Base-by-base conservation (phyloP, 2,329 filamentous ascomycete species). In the Colletotrichum liaoningense region DNA sequence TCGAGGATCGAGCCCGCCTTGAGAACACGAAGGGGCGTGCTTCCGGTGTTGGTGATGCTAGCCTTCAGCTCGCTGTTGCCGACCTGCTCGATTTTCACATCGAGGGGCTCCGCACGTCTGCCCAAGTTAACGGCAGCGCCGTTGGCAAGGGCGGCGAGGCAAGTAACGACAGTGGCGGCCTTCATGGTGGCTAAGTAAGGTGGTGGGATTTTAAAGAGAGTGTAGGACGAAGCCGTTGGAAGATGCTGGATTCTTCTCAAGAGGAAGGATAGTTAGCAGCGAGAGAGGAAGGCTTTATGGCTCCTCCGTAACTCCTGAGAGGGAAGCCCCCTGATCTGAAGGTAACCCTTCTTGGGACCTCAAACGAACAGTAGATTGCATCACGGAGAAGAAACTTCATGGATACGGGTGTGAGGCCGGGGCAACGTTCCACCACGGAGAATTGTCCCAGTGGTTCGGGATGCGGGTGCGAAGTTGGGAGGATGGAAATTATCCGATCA, bases 1-100 rank as follows among this genome's bases (percentile, higher is more conserved):
- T 88, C 86, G 26, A 88, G 79, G 76, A 88, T 83, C 28, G 85
- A 86, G 35, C 86, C 86, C 54, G 83, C 84, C 81, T 85, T 88
- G 72, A 88, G 79, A 46, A 88, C 76, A 78, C 86, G 87, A 72
- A 88, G 76, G 69, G 81, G 79, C 63, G 80, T 80, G 63, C 79
- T 79, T 63, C 86, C 86, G 28, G 81, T 87, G 83, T 88, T 88
- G 74, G 84, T 87, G 67, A 89, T 81, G 55, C 80, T 81, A 26
- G 86, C 84, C 79, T 86, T 86, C 76, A 89, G 81, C 52, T 81
- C 81, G 46, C 84, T 84, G 79, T 88, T 87, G 74, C 83, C 84
- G 22, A 83, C 78, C 73, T 83, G 80, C 77, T 85, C 80, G 67
- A 87, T 82, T 75, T 83, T 80, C 67, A 85, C 82, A 59, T 82